Conservation (phyloP, 805 yeast genomes). For the Cyberlindnera saturnus region DNA sequence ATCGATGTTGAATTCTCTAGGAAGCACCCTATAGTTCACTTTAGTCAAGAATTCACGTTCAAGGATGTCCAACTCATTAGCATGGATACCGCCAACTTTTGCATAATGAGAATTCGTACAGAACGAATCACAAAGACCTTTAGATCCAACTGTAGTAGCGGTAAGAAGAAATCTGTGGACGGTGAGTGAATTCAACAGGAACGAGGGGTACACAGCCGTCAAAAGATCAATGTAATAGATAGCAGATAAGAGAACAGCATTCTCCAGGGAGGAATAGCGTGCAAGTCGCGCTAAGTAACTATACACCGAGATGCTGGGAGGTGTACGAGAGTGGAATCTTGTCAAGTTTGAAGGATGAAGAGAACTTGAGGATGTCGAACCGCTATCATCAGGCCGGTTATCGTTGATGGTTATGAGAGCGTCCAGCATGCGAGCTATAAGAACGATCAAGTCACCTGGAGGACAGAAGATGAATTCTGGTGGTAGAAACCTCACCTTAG, state of each 20-base stretch:
- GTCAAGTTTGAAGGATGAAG: slow-evolving; percentile 48
- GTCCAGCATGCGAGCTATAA: slow-evolving; percentile 75
- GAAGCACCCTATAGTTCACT: slow-evolving; percentile 74
- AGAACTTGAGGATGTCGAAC: slow-evolving; percentile 22
- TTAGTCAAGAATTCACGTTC: slow-evolving; percentile 82
- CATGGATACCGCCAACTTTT: slow-evolving; percentile 88
- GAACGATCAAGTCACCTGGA: slow-evolving; percentile 58
- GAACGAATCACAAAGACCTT: slow-evolving; percentile 88
- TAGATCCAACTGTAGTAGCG: slow-evolving; percentile 85
- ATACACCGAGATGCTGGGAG: slow-evolving; percentile 79
- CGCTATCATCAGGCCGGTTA: slow-evolving; percentile 20
- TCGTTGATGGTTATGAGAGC: slow-evolving; percentile 77
- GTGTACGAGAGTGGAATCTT: slow-evolving; percentile 88
- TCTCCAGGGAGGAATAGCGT: slow-evolving; percentile 79
- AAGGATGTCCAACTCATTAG: slow-evolving; percentile 74
- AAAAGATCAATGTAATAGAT: slow-evolving; percentile 89
- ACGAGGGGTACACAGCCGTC: slow-evolving; percentile 68
- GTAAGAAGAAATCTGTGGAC: slow-evolving; percentile 89
- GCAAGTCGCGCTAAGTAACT: slow-evolving; percentile 73
- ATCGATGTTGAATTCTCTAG: slow-evolving; percentile 36
- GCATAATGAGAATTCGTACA: slow-evolving; percentile 93
- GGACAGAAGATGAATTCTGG: slow-evolving; percentile 55
- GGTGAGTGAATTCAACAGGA: slow-evolving; percentile 83
- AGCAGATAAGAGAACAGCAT: slow-evolving; percentile 72
- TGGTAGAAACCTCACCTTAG: slow-evolving; percentile 14